Conservation (phyloP, 371 early-diverging fungal species). For the Mucor plumbeus region DNA sequence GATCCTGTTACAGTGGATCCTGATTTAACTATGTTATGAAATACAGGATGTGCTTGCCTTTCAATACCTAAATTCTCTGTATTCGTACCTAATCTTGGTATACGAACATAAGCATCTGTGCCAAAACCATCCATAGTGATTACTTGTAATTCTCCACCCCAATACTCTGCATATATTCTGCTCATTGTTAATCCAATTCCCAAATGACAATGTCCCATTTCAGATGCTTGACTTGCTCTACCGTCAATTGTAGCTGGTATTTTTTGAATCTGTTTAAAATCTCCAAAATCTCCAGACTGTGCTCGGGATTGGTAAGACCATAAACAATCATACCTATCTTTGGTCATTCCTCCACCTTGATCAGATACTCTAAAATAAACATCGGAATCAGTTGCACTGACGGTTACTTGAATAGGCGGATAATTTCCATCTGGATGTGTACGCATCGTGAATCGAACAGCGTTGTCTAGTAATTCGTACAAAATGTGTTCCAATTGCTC, state of each 20-base stretch:
- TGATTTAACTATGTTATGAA: conserved; percentile 10
- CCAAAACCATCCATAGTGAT: conserved; percentile 79
- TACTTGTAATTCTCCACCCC: conserved; percentile 72
- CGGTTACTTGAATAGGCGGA: conserved; percentile 83
- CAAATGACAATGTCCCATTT: conserved; percentile 49
- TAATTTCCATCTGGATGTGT: conserved; percentile 36
- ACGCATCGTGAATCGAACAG: conserved; percentile 68
- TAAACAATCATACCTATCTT: conserved; percentile 64
- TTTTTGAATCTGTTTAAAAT: conserved; percentile 43
- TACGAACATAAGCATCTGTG: conserved; percentile 82
- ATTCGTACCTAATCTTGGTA: conserved; percentile 67
- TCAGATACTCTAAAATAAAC: conserved; percentile 92
- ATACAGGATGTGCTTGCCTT: conserved; percentile 42
- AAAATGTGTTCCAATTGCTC: conserved; percentile 94
- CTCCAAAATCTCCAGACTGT: conserved; percentile 37
- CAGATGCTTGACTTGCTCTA: conserved; percentile 37
- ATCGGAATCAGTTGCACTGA: conserved; percentile 75
- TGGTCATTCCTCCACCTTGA: conserved; percentile 87
- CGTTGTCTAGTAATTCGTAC: conserved; percentile 92
- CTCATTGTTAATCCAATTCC: conserved; percentile 87
- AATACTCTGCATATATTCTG: conserved; percentile 82
- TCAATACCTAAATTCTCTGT: conserved; percentile 58
- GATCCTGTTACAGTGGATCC: conserved; percentile 3
- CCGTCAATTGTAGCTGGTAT: conserved; percentile 41
- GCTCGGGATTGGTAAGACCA: conserved; percentile 79